Conservation (phyloP, 2,329 filamentous ascomycete genomes). For the Phialophora tarda region DNA sequence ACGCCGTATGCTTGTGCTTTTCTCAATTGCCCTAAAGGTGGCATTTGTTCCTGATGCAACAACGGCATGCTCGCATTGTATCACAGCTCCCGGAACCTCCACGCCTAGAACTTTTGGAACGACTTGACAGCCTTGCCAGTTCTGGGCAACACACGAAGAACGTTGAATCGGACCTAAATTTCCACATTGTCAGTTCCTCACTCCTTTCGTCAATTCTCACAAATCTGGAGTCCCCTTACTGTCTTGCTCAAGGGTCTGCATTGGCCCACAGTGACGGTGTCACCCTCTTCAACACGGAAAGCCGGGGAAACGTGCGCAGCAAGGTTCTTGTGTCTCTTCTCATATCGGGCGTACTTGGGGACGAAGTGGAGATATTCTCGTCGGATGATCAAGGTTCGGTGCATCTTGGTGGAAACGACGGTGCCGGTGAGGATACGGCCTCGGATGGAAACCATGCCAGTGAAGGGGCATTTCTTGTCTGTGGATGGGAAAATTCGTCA, state of each 20-base stretch:
- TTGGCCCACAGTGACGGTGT: conserved; percentile 99
- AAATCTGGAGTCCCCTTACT: conserved; percentile 62
- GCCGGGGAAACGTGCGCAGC: conserved; percentile 98
- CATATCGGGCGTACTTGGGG: conserved; percentile 99
- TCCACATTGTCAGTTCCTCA: conserved; percentile 15
- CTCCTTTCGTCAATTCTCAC: neutral
- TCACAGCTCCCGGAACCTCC: neutral
- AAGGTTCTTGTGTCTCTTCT: conserved; percentile 99
- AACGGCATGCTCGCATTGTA: conserved; percentile 1
- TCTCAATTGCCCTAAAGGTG: neutral
- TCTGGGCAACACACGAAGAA: conserved; percentile 96
- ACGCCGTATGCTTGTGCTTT: conserved; percentile 9
- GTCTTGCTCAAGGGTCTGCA: conserved; percentile 99
- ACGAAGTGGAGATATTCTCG: conserved; percentile 99
- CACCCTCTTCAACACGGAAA: conserved; percentile 99
- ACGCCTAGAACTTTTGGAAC: conserved; percentile 94
- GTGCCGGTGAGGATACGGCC: conserved; percentile 99
- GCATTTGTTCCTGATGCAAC: conserved; percentile 1
- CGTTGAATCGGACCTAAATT: conserved; percentile 93
- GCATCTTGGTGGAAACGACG: conserved; percentile 99
- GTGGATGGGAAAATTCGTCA: conserved; percentile 39
- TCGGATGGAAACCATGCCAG: conserved; percentile 97
- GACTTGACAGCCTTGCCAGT: conserved; percentile 97
- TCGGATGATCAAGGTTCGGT: conserved; percentile 99
- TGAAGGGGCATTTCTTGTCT: conserved; percentile 99